Conservation (phyloP, 1,139 yeast genomes). For the Yamadazyma diospyri region DNA sequence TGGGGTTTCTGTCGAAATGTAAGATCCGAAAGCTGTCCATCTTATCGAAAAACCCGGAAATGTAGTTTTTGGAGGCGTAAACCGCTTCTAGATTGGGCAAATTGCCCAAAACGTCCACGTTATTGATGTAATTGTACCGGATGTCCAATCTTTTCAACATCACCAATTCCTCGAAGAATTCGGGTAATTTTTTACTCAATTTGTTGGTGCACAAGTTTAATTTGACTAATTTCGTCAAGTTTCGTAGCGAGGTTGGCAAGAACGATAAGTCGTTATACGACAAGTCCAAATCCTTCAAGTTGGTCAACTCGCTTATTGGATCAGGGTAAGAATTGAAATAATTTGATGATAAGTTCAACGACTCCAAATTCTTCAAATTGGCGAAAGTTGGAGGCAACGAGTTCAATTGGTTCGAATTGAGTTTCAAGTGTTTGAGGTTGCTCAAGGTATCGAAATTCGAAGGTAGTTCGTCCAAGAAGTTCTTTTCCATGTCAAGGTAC, state of each 20-base stretch:
- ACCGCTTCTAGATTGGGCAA: constrained; percentile 70
- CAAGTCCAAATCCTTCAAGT: constrained; percentile 67
- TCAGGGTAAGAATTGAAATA: constrained; percentile 67
- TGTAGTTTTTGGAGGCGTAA: constrained; percentile 73
- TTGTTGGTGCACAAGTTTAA: constrained; percentile 75
- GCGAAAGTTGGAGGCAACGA: constrained; percentile 63
- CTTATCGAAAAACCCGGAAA: constrained; percentile 65
- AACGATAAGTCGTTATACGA: constrained; percentile 71
- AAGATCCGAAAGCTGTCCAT: constrained; percentile 54
- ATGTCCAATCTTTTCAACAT: constrained; percentile 74
- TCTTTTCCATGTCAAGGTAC: constrained; percentile 76
- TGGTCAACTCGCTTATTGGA: constrained; percentile 58
- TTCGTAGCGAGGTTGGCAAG: constrained; percentile 62
- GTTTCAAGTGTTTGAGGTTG: constrained; percentile 53
- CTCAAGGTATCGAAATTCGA: constrained; percentile 49
- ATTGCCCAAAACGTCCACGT: constrained; percentile 60
- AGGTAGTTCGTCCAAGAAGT: constrained; percentile 65
- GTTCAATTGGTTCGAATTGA: constrained; percentile 72
- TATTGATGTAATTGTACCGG: constrained; percentile 66
- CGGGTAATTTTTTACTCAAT: constrained; percentile 55
- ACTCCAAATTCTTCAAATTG: constrained; percentile 50
- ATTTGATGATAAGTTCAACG: constrained; percentile 78
- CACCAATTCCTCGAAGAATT: constrained; percentile 46
- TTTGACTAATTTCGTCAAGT: constrained; percentile 57
- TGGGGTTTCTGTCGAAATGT: constrained; percentile 64